These are phyloP conservation scores for Umbelopsis sp. DNA, from an alignment of 371 early-diverging fungal genomes.

Conservation along the genomic window DNA sequence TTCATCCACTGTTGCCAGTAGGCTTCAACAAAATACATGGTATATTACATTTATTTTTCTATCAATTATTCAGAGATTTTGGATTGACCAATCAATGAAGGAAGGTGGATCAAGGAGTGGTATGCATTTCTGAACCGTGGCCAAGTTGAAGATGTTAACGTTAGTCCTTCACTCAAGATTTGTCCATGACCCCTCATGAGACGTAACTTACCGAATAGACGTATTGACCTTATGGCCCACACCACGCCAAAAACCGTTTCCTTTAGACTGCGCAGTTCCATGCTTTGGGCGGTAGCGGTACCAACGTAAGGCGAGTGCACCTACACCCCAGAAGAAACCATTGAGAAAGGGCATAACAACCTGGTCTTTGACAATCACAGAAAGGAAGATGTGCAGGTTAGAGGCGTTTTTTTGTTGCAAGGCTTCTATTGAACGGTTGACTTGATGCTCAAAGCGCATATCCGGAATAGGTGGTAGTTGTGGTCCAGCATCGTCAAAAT, in stretches of 20 bases:
- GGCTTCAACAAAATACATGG: not conserved
- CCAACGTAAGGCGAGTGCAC: constrained; percentile 45
- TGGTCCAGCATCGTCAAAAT: not conserved
- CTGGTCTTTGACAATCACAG: constrained; percentile 46
- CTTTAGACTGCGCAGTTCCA: constrained; percentile 9
- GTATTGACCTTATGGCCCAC: constrained; percentile 4
- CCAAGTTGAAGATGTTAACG: not conserved
- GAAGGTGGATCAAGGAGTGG: not conserved
- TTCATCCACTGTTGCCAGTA: not conserved
- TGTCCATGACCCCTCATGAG: too few relatives aligned
- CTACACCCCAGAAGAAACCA: constrained; percentile 47
- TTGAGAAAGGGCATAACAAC: constrained; percentile 49
- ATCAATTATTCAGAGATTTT: not conserved
- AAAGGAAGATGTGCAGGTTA: constrained; percentile 32
- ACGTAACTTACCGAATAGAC: constrained; percentile 10
- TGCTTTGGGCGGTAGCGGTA: constrained; percentile 32
- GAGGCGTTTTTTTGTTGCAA: constrained; percentile 38
- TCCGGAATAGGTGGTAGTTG: constrained; percentile 45
- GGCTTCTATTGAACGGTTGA: constrained; percentile 35
- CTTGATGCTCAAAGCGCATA: constrained; percentile 50
- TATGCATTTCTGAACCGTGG: not conserved
- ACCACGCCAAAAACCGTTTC: constrained; percentile 4
- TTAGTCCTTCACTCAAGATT: not conserved
- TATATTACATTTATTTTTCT: constrained; percentile 5
- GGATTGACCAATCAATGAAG: not conserved